Evolutionary conservation across 2,329 filamentous ascomycete genomes (phyloP), one percentile per base, ranked within the genome.

Genomic region (Exophiala aquamarina): DNA sequence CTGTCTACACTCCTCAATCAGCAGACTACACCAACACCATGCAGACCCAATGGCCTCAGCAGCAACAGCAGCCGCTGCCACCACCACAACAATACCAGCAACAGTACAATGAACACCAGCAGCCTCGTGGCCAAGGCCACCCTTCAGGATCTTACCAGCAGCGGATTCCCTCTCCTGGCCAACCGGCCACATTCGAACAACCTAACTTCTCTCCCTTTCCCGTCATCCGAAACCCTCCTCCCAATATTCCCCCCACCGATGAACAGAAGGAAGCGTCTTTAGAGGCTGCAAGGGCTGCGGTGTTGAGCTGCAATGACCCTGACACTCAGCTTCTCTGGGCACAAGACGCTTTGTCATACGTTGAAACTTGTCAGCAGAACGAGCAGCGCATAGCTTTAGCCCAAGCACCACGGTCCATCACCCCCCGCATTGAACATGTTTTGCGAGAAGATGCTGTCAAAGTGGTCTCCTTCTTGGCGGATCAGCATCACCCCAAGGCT

Each of bases 251-350:
- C 10, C 89, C 89, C 1, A 91, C 89, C 47, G 90, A 97, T 68
- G 91, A 96, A 58, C 89, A 96, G 64, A 91, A 94, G 69, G 93
- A 96, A 68, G 83, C 86, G 21, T 90, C 89, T 39, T 71, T 98
- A 43, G 93, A 94, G 72, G 86, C 84, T 64, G 89, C 90, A 26
- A 83, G 92, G 46, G 73, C 87, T 52, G 81, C 87, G 49, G 92
- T 97, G 28, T 77, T 98, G 54, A 89, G 90, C 63, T 95, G 90
- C 37, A 94, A 94, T 62, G 91, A 98, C 66, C 89, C 94, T 39
- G 86, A 94, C 59, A 94, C 95, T 83, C 93, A 98, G 72, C 79
- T 98, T 61, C 89, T 89, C 51, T 98, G 93, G 93, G 92, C 93
- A 32, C 87, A 94, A 63, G 93, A 97, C 69, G 86, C 90, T 35